Conservation (phyloP, 176 grass and related monocot species). For the Puccinellia tenuiflora region DNA sequence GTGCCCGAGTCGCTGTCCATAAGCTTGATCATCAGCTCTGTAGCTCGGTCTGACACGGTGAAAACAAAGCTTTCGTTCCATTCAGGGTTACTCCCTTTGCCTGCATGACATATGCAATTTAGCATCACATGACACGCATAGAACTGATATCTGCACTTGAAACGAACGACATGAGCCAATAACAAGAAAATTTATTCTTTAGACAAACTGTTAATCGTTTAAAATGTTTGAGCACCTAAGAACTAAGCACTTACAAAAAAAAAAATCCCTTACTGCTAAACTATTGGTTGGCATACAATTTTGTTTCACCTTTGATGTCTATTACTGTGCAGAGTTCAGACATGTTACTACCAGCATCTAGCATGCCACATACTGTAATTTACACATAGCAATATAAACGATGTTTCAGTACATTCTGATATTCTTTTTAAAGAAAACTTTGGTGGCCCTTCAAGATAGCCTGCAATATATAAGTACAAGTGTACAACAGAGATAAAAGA, state of each 20-base stretch:
- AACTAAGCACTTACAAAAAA: not conserved
- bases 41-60: constrained; percentile 47
- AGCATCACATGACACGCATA: not conserved
- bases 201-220: not conserved
- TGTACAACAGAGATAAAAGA: not conserved
- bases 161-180: not conserved
- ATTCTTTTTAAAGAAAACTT: not conserved
- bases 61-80: constrained; percentile 98
- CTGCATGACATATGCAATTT: constrained; percentile 22
- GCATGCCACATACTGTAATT: not conserved
- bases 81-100: constrained; percentile 76
- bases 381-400: not conserved
- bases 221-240: not conserved
- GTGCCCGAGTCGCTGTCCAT: constrained; percentile 74
- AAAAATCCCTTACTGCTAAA: not conserved
- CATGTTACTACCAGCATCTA: not conserved
- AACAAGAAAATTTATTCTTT: not conserved
- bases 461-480: not conserved
- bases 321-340: not conserved
- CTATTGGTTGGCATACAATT: not conserved
- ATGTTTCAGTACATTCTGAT: not conserved
- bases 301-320: not conserved
- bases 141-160: not conserved
- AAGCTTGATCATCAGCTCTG: constrained; percentile 71
- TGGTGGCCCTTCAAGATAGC: not conserved